Conservation (phyloP, 169 alveolate species). For the Babesia sp. region DNA sequence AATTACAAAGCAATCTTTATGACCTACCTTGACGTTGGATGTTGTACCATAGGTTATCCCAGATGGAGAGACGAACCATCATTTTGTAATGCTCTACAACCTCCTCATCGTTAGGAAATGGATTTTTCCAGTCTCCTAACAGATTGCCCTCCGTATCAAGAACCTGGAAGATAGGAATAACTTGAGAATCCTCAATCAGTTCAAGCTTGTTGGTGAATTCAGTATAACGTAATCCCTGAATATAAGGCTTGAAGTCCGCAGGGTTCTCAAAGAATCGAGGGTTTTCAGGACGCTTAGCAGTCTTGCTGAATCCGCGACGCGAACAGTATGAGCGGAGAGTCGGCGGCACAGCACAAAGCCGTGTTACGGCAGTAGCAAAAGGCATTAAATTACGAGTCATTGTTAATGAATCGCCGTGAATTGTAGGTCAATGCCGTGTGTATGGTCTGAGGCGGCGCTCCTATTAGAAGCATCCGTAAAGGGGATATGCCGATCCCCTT, state of each 20-base stretch:
- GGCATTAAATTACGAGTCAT: neutral
- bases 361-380: neutral
- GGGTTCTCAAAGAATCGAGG: constrained; percentile 58
- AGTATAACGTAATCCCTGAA: constrained; percentile 69
- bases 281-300: constrained; percentile 50
- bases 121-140: constrained; percentile 65
- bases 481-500: no score
- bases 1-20: neutral
- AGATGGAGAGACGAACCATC: constrained; percentile 74
- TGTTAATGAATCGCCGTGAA: neutral
- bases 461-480: no score
- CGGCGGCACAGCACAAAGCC: neutral
- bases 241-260: constrained; percentile 58
- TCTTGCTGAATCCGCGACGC: constrained; percentile 4
- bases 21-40: constrained; percentile 85
- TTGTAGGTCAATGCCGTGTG: neutral
- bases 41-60: constrained; percentile 81
- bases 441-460: constrained; percentile 1
- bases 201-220: constrained; percentile 76
- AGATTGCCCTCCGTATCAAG: constrained; percentile 76
- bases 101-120: constrained; percentile 70
- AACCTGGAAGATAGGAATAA: constrained; percentile 74
- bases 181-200: constrained; percentile 70
- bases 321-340: neutral
- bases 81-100: constrained; percentile 66